Conservation (phyloP, 164 flowering plant genomes). For the Echeveria elegans region DNA sequence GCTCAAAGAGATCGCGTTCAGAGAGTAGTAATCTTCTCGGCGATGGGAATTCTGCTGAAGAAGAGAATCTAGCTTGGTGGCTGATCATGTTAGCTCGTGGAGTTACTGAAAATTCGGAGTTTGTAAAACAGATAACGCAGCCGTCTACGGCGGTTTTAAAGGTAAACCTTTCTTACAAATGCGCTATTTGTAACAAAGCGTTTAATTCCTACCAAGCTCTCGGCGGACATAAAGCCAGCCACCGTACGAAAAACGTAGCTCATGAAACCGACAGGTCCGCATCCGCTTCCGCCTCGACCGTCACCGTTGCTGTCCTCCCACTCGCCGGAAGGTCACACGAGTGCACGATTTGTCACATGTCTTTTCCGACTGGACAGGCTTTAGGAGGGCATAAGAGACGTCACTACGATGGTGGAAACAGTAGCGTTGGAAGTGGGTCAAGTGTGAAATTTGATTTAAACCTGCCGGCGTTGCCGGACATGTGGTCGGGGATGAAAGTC, state of each 20-base stretch:
- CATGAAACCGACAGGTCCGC: too few relatives aligned
- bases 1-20: not conserved
- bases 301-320: not conserved
- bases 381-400: conserved; percentile 62
- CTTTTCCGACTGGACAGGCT: conserved; percentile 55
- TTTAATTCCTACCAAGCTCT: too few relatives aligned
- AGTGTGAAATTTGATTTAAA: conserved; percentile 36
- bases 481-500: conserved; percentile 8
- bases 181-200: too few relatives aligned
- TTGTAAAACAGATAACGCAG: too few relatives aligned
- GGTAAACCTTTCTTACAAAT: too few relatives aligned
- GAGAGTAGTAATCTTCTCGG: not conserved
- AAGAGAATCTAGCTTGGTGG: conserved; percentile 5
- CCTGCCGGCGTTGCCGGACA: conserved; percentile 34
- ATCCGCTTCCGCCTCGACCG: conserved; percentile 13
- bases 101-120: not conserved
- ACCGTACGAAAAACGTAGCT: too few relatives aligned
- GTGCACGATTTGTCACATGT: conserved; percentile 49
- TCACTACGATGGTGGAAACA: conserved; percentile 45
- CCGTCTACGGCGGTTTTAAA: too few relatives aligned
- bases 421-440: conserved; percentile 1
- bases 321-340: conserved; percentile 27
- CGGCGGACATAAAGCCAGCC: too few relatives aligned
- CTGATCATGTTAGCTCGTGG: conserved; percentile 8
- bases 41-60: not conserved